Conservation (phyloP, 2,329 filamentous ascomycete species). For the Fusarium metavorans region DNA sequence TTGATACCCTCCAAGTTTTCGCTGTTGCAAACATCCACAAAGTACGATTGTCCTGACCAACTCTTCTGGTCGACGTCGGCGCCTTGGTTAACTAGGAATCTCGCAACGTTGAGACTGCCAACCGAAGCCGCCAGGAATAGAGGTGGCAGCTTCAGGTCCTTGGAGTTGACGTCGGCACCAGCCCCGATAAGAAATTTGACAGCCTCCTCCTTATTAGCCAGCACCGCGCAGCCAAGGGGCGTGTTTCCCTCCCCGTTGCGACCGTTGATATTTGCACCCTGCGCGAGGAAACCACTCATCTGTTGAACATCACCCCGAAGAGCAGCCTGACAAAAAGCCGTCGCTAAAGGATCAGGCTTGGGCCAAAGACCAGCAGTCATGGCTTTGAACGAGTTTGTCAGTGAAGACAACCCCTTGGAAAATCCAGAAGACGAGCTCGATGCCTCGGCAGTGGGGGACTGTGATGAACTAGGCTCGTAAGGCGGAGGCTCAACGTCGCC, state of each 20-base stretch:
- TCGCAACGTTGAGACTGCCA: constrained; percentile 45
- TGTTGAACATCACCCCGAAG: constrained; percentile 50
- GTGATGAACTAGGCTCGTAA: constrained; percentile 38
- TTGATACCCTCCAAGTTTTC: constrained; percentile 43
- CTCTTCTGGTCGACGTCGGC: constrained; percentile 47
- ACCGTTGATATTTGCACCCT: constrained; percentile 53
- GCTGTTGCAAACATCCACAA: constrained; percentile 45
- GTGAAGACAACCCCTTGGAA: constrained; percentile 42
- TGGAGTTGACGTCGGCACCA: constrained; percentile 45
- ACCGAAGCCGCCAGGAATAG: constrained; percentile 50
- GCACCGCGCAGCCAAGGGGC: constrained; percentile 51
- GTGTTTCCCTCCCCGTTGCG: constrained; percentile 52
- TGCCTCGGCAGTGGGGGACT: constrained; percentile 1
- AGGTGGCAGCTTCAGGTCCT: constrained; percentile 46
- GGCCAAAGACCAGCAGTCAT: constrained; percentile 48
- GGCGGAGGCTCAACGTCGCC: constrained; percentile 40
- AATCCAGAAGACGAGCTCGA: constrained; percentile 27
- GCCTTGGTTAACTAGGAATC: constrained; percentile 46
- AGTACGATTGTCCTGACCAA: constrained; percentile 46
- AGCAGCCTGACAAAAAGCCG: constrained; percentile 52
- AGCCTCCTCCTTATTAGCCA: constrained; percentile 47
- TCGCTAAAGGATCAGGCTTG: constrained; percentile 53
- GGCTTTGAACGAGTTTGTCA: constrained; percentile 52
- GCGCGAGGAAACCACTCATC: constrained; percentile 48
- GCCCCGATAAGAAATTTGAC: constrained; percentile 49